phyloP scores from a whole-genome alignment of 768 basidiomycete species.

The Podaxis sp. region DNA sequence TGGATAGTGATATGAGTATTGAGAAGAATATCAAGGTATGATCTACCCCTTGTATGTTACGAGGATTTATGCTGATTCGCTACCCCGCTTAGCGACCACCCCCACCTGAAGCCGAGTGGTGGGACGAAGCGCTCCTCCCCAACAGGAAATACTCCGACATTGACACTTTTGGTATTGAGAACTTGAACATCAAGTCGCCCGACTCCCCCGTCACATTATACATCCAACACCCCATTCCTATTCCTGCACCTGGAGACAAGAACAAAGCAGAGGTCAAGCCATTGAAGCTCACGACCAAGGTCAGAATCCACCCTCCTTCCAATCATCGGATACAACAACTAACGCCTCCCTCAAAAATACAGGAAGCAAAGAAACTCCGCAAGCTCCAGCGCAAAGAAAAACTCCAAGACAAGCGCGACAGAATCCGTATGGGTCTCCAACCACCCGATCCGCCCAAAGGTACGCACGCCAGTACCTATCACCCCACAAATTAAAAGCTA shows the following conservation, averaged over 20 bases:
- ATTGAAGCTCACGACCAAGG: constrained; percentile 92
- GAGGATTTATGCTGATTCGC: neutral
- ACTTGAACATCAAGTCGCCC: constrained; percentile 61
- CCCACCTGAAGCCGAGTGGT: constrained; percentile 95
- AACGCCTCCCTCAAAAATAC: constrained; percentile 1
- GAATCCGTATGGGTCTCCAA: constrained; percentile 92
- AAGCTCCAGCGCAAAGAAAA: constrained; percentile 86
- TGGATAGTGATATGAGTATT: constrained; percentile 90
- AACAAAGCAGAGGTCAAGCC: constrained; percentile 77
- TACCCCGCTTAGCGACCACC: constrained; percentile 58
- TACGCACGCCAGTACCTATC: constrained; percentile 26
- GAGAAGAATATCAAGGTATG: constrained; percentile 87
- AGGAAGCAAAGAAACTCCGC: constrained; percentile 97
- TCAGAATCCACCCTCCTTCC: constrained; percentile 20
- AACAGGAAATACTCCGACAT: constrained; percentile 81
- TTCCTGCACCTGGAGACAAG: constrained; percentile 89
- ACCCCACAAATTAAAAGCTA: constrained; percentile 6
- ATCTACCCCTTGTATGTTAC: neutral
- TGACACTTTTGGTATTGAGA: constrained; percentile 45
- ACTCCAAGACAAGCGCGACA: constrained; percentile 90
- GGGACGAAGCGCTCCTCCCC: constrained; percentile 88
- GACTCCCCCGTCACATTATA: constrained; percentile 85
- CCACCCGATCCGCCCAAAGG: constrained; percentile 97
- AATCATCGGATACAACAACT: neutral
- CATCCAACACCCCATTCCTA: constrained; percentile 96